Conservation (phyloP, 164 flowering plant genomes). For the Stephania yunnanensis region DNA sequence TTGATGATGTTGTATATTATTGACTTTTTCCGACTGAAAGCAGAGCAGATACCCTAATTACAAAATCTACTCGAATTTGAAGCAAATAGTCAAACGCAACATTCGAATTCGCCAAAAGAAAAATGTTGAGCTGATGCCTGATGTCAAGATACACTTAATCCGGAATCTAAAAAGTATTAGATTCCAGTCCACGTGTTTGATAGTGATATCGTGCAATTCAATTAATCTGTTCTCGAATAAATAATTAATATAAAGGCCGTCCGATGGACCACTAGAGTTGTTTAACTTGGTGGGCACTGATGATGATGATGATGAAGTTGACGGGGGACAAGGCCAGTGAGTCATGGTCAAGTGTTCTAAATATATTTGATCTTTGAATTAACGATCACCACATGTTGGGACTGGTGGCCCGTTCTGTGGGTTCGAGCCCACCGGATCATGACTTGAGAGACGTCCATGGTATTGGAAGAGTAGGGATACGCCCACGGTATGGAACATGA, state of each 20-base stretch:
- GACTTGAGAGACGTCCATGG: constrained; percentile 3
- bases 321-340: not conserved
- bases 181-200: not conserved
- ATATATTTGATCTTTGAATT: not conserved
- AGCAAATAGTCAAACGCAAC: not conserved
- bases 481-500: too few species aligned
- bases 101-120: not conserved
- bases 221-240: not conserved
- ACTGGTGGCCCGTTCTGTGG: not conserved
- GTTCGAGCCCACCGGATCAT: not conserved
- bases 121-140: not conserved
- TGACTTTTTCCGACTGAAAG: too few species aligned
- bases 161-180: not conserved
- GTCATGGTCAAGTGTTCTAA: not conserved
- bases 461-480: not conserved
- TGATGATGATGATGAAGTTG: not conserved
- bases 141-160: not conserved
- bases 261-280: not conserved
- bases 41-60: too few species aligned
- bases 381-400: not conserved
- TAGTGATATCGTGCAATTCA: not conserved
- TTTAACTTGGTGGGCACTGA: not conserved
- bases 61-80: too few species aligned
- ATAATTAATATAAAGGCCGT: not conserved
- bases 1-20: too few species aligned